A percentile compares a stretch with the other conserved stretches of the same genome.
Evolutionary conservation across 495 filamentous ascomycete species (phyloP).

Genomic region (Hypomontagnella submonticulosa): DNA sequence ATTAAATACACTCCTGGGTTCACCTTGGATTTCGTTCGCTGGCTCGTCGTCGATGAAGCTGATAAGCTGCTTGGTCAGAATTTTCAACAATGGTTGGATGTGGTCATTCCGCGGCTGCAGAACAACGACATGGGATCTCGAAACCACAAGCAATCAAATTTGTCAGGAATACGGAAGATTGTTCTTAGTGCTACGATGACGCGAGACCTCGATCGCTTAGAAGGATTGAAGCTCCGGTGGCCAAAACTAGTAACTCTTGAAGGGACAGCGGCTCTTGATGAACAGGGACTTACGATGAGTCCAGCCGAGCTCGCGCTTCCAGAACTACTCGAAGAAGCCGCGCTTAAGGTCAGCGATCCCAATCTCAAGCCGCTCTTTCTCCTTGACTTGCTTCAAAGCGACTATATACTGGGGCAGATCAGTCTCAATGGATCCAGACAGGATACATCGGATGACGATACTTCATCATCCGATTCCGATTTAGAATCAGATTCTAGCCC

Average conservation of each 20-base stretch:
- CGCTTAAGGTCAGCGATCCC: conserved; percentile 77
- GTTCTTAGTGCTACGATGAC: conserved; percentile 96
- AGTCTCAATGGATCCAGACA: background rate
- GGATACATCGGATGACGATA: conserved; percentile 41
- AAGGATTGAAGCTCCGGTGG: conserved; percentile 73
- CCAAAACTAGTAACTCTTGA: conserved; percentile 83
- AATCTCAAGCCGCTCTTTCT: conserved; percentile 88
- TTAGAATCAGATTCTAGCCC: conserved; percentile 37
- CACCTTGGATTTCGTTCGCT: conserved; percentile 75
- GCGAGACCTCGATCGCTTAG: conserved; percentile 81
- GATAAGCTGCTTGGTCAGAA: conserved; percentile 90
- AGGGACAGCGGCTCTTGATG: conserved; percentile 48
- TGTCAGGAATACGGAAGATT: conserved; percentile 71
- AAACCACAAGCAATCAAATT: conserved; percentile 62
- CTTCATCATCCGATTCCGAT: conserved; percentile 49
- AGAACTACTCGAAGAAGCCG: conserved; percentile 73
- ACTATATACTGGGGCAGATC: conserved; percentile 40
- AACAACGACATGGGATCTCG: conserved; percentile 52
- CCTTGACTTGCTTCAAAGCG: conserved; percentile 66
- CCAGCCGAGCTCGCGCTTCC: conserved; percentile 69
- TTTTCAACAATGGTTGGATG: conserved; percentile 89
- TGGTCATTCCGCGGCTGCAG: conserved; percentile 73
- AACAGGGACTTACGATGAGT: conserved; percentile 39
- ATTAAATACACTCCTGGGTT: conserved; percentile 85
- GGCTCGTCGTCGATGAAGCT: conserved; percentile 93